These are phyloP conservation scores for Sequoia sempervirens DNA, from an alignment of 75 land plant species.

Conservation along the genomic window DNA sequence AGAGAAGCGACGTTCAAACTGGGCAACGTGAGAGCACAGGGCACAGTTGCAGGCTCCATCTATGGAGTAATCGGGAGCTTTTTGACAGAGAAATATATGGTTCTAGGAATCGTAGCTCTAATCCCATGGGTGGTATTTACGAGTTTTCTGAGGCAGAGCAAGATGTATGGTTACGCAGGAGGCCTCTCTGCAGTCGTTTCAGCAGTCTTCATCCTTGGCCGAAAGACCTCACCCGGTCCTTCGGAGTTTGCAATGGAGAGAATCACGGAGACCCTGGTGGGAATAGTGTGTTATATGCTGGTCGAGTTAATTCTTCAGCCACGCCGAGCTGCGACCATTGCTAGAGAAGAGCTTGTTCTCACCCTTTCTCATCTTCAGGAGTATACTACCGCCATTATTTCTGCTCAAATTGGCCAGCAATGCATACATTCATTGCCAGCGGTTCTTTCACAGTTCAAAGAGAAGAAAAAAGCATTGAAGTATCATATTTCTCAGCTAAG, in stretches of 20 bases:
- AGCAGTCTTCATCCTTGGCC: conserved; percentile 58
- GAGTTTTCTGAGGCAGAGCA: conserved; percentile 49
- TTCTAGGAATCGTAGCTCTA: conserved; percentile 37
- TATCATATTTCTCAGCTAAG: conserved; percentile 14
- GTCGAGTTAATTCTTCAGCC: conserved; percentile 63
- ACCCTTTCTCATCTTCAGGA: conserved; percentile 23
- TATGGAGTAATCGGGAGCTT: conserved; percentile 48
- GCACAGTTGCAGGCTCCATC: conserved; percentile 60
- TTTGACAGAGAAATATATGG: conserved; percentile 19
- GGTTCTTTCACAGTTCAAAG: conserved; percentile 9
- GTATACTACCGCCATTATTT: conserved; percentile 10
- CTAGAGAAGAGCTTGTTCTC: conserved; percentile 35
- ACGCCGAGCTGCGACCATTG: conserved; percentile 44
- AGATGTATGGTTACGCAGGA: conserved; percentile 62
- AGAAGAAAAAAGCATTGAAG: conserved; percentile 24
- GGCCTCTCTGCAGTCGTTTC: conserved; percentile 50
- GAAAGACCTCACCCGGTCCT: conserved; percentile 37
- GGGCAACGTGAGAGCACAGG: conserved; percentile 55
- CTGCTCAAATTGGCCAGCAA: not conserved
- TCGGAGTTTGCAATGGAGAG: conserved; percentile 56
- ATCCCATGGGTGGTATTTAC: conserved; percentile 73
- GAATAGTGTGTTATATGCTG: conserved; percentile 39
- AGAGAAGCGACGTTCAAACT: conserved; percentile 55
- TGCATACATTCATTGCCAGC: not conserved
- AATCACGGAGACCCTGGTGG: conserved; percentile 62